Percentiles rank a stretch among this genome's conserved stretches.
These are phyloP conservation scores for Dipodascus geniculatus DNA, from an alignment of 805 yeast species.

Conservation along the genomic window DNA sequence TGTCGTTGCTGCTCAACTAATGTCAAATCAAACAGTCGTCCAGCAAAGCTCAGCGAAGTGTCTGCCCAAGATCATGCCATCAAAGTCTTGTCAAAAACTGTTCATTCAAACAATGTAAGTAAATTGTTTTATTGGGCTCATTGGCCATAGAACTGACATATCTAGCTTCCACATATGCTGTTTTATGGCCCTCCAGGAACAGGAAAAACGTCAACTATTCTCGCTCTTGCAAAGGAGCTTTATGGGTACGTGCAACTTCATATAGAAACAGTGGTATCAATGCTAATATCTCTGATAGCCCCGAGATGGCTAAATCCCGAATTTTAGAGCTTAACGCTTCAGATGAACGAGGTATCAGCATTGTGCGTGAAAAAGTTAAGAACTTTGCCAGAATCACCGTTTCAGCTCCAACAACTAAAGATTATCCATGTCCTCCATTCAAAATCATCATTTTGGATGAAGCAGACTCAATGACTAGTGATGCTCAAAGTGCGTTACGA, in stretches of 20 bases:
- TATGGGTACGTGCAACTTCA: slow-evolving; percentile 42
- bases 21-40: too few relatives aligned
- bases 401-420: slow-evolving; percentile 64
- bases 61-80: slow-evolving; percentile 89
- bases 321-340: slow-evolving; percentile 92
- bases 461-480: slow-evolving; percentile 81
- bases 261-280: too few relatives aligned
- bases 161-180: slow-evolving; percentile 46
- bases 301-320: slow-evolving; percentile 71
- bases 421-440: slow-evolving; percentile 94
- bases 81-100: slow-evolving; percentile 63
- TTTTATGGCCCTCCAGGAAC: slow-evolving; percentile 98
- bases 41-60: slow-evolving; percentile 74
- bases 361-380: slow-evolving; percentile 94
- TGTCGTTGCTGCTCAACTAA: neutral
- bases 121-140: neutral
- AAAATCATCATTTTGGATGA: slow-evolving; percentile 87
- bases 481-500: slow-evolving; percentile 92
- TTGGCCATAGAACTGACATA: neutral
- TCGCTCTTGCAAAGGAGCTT: slow-evolving; percentile 77
- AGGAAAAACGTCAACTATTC: slow-evolving; percentile 81
- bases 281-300: slow-evolving; percentile 24
- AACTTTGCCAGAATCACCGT: slow-evolving; percentile 82
- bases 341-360: slow-evolving; percentile 95
- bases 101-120: slow-evolving; percentile 53